Evolutionary conservation across 2,329 filamentous ascomycete species (phyloP), one percentile per base, ranked within the genome.

Genomic region (Colletotrichum tanaceti): DNA sequence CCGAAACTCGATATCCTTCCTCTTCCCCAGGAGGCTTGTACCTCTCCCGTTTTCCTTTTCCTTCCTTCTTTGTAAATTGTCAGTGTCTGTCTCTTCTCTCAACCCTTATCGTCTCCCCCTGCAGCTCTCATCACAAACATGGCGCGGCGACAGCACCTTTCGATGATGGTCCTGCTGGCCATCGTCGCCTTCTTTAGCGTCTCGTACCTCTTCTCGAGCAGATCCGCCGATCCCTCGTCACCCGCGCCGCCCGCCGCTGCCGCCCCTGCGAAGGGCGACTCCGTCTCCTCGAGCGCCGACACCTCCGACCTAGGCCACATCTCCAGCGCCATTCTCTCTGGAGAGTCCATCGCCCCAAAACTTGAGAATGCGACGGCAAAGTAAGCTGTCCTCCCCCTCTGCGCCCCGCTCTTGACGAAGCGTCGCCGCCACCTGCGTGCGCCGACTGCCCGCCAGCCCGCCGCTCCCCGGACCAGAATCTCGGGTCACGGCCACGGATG

Each of bases 301-400:
- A 52, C 46, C 20, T 72, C 83, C 24, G 83, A 83, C 61, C 73
- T 87, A 38, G 77, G 77, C 43, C 72, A 76, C 38, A 72, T 87
- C 35, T 79, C 86, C 1, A 78, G 81, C 32, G 79, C 79, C 50
- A 79, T 91, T 20, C 82, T 93, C 24, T 84, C 85, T 20, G 92
- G 91, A 64, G 88, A 88, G 63, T 90, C 89, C 4, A 95, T 94
- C 74, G 92, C 92, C 58, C 90, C 92, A 1, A 94, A 93, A 80
- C 83, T 96, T 61, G 93, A 92, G 75, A 96, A 96, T 79, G 92
- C 91, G 69, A 96, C 93, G 7, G 83, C 89, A 62, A 96, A 95
- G 90, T 91, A 82, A 58, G 84, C 75, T 43, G 47, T 58, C 38
- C 43, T 46, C 24, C 38, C 49, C 54, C 20, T 50, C 32, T 6